A percentile compares a stretch with the other conserved stretches of the same genome.
Evolutionary conservation across 768 basidiomycete genomes (phyloP).

Genomic region (Amanita rimosa): DNA sequence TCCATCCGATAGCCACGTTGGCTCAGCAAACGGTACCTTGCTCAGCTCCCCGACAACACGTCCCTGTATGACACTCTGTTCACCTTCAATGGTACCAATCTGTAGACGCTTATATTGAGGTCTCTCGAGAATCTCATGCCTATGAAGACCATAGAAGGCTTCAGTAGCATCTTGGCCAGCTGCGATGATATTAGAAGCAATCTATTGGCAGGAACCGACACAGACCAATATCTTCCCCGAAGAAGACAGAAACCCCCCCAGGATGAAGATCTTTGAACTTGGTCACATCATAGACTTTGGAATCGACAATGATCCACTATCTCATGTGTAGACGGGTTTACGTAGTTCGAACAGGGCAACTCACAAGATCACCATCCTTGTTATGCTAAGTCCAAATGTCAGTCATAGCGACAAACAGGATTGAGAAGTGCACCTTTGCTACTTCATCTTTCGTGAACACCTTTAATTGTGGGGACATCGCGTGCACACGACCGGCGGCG

Average conservation of each 20-base stretch:
- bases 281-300: slow-evolving; percentile 75
- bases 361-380: slow-evolving; percentile 54
- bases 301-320: slow-evolving; percentile 81
- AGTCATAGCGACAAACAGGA: not conserved
- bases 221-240: slow-evolving; percentile 68
- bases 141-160: slow-evolving; percentile 84
- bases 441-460: slow-evolving; percentile 29
- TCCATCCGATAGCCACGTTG: slow-evolving; percentile 61
- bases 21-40: slow-evolving; percentile 84
- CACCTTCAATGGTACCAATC: slow-evolving; percentile 64
- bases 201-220: slow-evolving; percentile 23
- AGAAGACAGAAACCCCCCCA: slow-evolving; percentile 69
- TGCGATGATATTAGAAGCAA: slow-evolving; percentile 26
- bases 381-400: slow-evolving; percentile 47
- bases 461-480: slow-evolving; percentile 26
- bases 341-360: slow-evolving; percentile 20
- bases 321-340: not conserved
- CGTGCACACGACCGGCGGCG: slow-evolving; percentile 7
- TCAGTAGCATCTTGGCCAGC: slow-evolving; percentile 88
- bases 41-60: slow-evolving; percentile 56
- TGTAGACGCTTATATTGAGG: slow-evolving; percentile 71
- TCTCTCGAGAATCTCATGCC: slow-evolving; percentile 72
- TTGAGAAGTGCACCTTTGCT: slow-evolving; percentile 22
- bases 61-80: slow-evolving; percentile 47
- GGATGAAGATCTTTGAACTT: slow-evolving; percentile 81